These are phyloP conservation scores for Carnegiea gigantea DNA, from an alignment of 179 eudicot species.

Conservation along the genomic window DNA sequence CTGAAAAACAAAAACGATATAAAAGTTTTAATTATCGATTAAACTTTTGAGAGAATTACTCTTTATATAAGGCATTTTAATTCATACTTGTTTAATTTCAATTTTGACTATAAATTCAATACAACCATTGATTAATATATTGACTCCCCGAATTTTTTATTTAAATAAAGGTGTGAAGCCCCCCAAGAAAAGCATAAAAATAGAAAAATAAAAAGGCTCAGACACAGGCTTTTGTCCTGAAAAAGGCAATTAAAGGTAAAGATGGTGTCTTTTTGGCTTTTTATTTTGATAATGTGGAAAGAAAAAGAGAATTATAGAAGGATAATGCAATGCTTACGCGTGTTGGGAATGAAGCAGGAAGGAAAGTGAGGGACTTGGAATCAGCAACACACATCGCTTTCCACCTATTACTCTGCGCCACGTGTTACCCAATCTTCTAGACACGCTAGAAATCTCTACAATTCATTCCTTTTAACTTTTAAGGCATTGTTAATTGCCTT, in stretches of 20 bases:
- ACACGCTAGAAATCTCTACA: neutral
- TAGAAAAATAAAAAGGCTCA: neutral
- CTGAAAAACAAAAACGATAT: too few species aligned
- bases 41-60: too few species aligned
- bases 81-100: too few species aligned
- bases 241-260: slow-evolving; percentile 7
- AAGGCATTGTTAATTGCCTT: neutral
- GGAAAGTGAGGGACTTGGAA: neutral
- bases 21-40: too few species aligned
- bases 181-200: neutral
- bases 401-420: neutral
- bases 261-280: neutral
- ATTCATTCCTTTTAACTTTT: neutral
- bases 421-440: neutral
- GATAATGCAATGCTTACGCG: slow-evolving; percentile 1
- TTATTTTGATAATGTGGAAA: neutral
- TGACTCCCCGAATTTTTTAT: too few species aligned
- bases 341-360: slow-evolving; percentile 14
- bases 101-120: too few species aligned
- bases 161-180: too few species aligned
- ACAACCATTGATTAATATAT: too few species aligned
- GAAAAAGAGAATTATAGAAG: neutral
- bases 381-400: neutral
- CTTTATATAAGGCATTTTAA: too few species aligned
- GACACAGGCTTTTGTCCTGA: neutral